These are phyloP conservation scores for Manihot esculenta DNA, from an alignment of 441 rosid genomes.

Conservation along the genomic window DNA sequence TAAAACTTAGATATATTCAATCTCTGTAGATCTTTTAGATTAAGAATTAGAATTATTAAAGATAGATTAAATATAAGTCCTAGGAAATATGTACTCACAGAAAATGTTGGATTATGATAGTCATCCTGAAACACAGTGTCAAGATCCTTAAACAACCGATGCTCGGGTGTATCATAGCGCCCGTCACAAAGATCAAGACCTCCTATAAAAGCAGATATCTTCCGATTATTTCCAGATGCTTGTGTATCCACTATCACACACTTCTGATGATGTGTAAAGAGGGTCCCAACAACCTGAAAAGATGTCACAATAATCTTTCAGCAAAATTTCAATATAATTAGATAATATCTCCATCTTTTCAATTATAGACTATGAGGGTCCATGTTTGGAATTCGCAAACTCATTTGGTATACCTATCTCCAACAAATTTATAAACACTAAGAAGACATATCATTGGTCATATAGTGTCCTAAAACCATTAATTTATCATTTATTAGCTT, in stretches of 20 bases:
- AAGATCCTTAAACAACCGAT: slow-evolving; percentile 62
- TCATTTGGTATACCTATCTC: background rate
- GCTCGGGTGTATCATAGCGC: slow-evolving; percentile 85
- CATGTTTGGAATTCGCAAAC: slow-evolving; percentile 1
- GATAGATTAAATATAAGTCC: background rate
- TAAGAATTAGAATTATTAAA: background rate
- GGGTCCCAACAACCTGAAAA: slow-evolving; percentile 80
- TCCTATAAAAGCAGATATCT: slow-evolving; percentile 69
- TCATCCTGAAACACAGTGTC: slow-evolving; percentile 61
- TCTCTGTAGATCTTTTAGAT: background rate
- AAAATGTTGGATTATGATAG: slow-evolving; percentile 73
- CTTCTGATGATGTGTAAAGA: slow-evolving; percentile 88
- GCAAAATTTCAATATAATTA: background rate
- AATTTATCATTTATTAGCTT: background rate
- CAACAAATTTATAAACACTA: background rate
- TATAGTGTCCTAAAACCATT: slow-evolving; percentile 1
- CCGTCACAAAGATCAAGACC: slow-evolving; percentile 95
- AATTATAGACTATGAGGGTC: too few relatives aligned
- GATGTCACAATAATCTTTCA: slow-evolving; percentile 14
- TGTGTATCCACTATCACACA: slow-evolving; percentile 86
- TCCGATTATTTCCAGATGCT: slow-evolving; percentile 71
- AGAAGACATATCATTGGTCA: background rate
- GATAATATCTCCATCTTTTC: background rate
- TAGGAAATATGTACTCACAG: slow-evolving; percentile 45
- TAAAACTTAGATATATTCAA: background rate